Evolutionary conservation across 2,329 filamentous ascomycete genomes (phyloP).

Genomic region (Blastomyces emzantsi): DNA sequence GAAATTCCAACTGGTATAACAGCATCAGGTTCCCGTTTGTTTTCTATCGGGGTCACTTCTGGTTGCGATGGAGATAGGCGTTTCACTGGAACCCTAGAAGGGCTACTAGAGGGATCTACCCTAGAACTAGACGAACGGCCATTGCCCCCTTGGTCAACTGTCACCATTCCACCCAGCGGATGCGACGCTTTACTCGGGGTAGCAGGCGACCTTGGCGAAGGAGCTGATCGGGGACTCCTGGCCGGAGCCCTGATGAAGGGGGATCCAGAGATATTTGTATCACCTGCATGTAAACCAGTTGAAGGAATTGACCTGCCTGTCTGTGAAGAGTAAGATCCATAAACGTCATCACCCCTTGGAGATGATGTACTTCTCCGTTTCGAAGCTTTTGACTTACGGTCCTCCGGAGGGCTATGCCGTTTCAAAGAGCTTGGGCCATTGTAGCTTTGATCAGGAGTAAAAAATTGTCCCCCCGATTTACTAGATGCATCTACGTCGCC

Average conservation of each 20-base stretch:
- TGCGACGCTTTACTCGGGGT: neutral
- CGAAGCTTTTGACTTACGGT: slow-evolving; percentile 21
- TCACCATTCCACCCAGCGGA: slow-evolving; percentile 5
- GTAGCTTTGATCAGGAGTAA: neutral
- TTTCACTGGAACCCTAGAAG: slow-evolving; percentile 12
- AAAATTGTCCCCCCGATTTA: neutral
- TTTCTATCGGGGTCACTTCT: slow-evolving; percentile 8
- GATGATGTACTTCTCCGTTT: slow-evolving; percentile 25
- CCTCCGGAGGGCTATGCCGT: slow-evolving; percentile 27
- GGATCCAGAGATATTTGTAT: slow-evolving; percentile 39
- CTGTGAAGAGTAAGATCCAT: slow-evolving; percentile 16
- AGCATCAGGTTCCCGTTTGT: slow-evolving; percentile 30
- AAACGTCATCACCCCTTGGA: slow-evolving; percentile 20
- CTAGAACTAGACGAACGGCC: slow-evolving; percentile 1
- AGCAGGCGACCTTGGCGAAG: slow-evolving; percentile 7
- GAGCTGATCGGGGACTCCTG: slow-evolving; percentile 16
- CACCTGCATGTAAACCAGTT: slow-evolving; percentile 22
- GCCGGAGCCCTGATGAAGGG: slow-evolving; percentile 40
- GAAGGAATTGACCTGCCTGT: slow-evolving; percentile 18
- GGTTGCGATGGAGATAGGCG: slow-evolving; percentile 7
- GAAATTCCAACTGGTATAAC: slow-evolving; percentile 81
- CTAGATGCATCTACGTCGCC: slow-evolving; percentile 3
- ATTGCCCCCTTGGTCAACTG: neutral
- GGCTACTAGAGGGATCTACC: neutral
- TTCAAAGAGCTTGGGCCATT: slow-evolving; percentile 19